Evolutionary conservation across 2,329 filamentous ascomycete genomes (phyloP), one percentile per base, ranked within the genome.

Genomic region (Phaeosphaeria sp.): DNA sequence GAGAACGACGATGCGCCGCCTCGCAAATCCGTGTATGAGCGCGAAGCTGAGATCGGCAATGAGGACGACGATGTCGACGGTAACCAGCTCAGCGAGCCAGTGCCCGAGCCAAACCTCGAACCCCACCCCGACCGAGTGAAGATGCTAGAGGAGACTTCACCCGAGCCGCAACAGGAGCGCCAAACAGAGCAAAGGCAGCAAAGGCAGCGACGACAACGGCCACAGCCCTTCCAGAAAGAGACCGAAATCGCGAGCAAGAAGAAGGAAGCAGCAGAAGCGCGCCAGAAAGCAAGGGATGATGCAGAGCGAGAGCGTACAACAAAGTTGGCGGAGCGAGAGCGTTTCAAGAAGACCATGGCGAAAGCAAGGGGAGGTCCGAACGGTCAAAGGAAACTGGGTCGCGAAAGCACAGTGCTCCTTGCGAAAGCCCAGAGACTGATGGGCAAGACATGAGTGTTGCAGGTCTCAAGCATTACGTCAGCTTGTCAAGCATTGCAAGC

Each of bases 361-460:
- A 87, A 85, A 72, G 87, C 87, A 6, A 80, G 81, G 66, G 87
- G 86, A 13, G 87, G 89, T 36, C 75, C 82, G 67, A 86, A 90
- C 74, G 91, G 91, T 11, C 89, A 90, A 79, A 85, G 90, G 76
- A 93, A 92, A 79, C 77, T 97, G 48, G 93, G 93, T 1, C 84
- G 91, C 59, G 92, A 96, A 81, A 93, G 92, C 68, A 85, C 84
- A 33, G 83, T 94, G 39, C 69, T 97, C 67, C 79, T 97, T 55
- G 90, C 92, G 70, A 91, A 89, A 78, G 89, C 94, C 33, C 89
- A 89, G 82, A 88, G 83, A 73, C 81, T 96, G 77, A 85, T 95
- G 58, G 71, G 71, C 43, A 73, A 70, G 46, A 63, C 66, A 6
- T 71, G 67, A 71, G 46, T 11, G 30, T 18, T 41, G 30, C 18